phyloP scores from a whole-genome alignment of 1,284 basidiomycete species.

The Trametes versicolor region DNA sequence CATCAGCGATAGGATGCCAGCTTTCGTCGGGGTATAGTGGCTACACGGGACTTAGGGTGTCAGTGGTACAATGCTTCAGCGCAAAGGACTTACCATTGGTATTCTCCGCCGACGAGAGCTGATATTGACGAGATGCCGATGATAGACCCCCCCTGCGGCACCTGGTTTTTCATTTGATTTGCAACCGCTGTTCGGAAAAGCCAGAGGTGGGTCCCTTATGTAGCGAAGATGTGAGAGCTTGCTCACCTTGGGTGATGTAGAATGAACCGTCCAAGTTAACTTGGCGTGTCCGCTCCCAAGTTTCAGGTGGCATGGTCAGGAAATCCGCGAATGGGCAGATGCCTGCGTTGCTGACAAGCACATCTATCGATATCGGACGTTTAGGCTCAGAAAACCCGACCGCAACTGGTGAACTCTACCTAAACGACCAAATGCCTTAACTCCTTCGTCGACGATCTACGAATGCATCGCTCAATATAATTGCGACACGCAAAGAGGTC shows the following conservation, averaged over 20 bases:
- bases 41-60: conserved; percentile 42
- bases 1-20: conserved; percentile 84
- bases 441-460: conserved; percentile 69
- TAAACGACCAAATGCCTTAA: conserved; percentile 70
- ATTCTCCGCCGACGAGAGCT: conserved; percentile 80
- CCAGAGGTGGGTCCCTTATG: background rate
- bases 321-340: conserved; percentile 87
- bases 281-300: conserved; percentile 76
- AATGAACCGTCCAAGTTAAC: conserved; percentile 86
- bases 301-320: conserved; percentile 75
- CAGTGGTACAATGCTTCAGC: background rate
- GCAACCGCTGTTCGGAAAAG: conserved; percentile 63
- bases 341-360: conserved; percentile 78
- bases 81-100: conserved; percentile 63
- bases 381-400: conserved; percentile 28
- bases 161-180: conserved; percentile 79
- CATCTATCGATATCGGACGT: conserved; percentile 45
- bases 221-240: background rate
- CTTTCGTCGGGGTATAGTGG: conserved; percentile 87
- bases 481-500: background rate
- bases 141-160: conserved; percentile 78
- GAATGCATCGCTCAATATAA: background rate
- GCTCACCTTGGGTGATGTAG: conserved; percentile 73
- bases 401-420: conserved; percentile 49
- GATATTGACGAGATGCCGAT: conserved; percentile 83